Conservation (phyloP, 2,329 filamentous ascomycete species). For the Dothideomycetes sp. region DNA sequence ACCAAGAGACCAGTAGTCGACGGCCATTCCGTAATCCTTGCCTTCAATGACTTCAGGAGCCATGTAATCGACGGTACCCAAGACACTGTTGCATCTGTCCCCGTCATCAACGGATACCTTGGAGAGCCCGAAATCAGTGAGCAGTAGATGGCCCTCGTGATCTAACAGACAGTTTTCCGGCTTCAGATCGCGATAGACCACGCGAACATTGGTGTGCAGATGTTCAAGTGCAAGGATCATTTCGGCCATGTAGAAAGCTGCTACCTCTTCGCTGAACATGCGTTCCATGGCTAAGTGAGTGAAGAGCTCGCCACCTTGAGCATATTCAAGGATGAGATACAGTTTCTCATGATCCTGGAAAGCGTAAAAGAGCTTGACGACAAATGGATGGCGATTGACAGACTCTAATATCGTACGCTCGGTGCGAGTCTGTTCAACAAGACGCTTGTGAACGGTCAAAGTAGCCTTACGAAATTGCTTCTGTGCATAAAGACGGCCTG, state of each 20-base stretch:
- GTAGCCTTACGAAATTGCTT: slow-evolving; percentile 99
- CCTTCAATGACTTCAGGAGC: slow-evolving; percentile 87
- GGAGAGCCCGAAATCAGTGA: slow-evolving; percentile 94
- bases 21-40: slow-evolving; percentile 81
- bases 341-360: slow-evolving; percentile 98
- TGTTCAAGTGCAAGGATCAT: slow-evolving; percentile 92
- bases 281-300: slow-evolving; percentile 87
- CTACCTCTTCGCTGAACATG: slow-evolving; percentile 84
- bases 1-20: slow-evolving; percentile 98
- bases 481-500: slow-evolving; percentile 86
- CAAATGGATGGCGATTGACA: slow-evolving; percentile 92
- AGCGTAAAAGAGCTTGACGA: slow-evolving; percentile 95
- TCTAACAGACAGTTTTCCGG: slow-evolving; percentile 96
- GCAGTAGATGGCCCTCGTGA: slow-evolving; percentile 76
- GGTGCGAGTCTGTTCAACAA: slow-evolving; percentile 95
- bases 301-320: slow-evolving; percentile 92
- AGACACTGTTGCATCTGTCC: slow-evolving; percentile 70
- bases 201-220: slow-evolving; percentile 80
- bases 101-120: slow-evolving; percentile 76
- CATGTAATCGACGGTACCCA: slow-evolving; percentile 98
- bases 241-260: slow-evolving; percentile 97
- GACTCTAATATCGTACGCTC: slow-evolving; percentile 91
- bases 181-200: slow-evolving; percentile 94
- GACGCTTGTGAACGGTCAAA: slow-evolving; percentile 85
- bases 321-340: slow-evolving; percentile 95